A percentile compares a stretch with the other conserved stretches of the same genome.
These are phyloP conservation scores for Annulohypoxylon bovei DNA, from an alignment of 495 filamentous ascomycete genomes.

Conservation along the genomic window DNA sequence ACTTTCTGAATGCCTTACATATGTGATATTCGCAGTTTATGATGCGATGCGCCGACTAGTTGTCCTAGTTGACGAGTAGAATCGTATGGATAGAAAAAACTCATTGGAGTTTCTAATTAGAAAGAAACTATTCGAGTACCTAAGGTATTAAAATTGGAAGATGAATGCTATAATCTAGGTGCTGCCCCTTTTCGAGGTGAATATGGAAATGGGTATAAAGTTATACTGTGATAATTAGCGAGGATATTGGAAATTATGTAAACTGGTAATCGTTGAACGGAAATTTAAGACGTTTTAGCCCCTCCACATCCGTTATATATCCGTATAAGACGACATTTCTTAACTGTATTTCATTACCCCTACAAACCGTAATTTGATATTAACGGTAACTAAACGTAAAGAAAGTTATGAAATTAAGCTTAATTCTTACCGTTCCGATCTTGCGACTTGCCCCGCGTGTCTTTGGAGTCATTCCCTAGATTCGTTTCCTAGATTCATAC, in stretches of 20 bases:
- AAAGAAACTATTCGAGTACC: too few relatives aligned
- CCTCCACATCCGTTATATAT: background rate
- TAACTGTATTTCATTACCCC: background rate
- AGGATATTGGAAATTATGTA: conserved; percentile 18
- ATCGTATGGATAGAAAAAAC: too few relatives aligned
- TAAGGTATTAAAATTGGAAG: background rate
- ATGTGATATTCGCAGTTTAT: too few relatives aligned
- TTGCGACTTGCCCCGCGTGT: conserved; percentile 14
- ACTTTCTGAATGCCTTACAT: too few relatives aligned
- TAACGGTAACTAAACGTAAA: background rate
- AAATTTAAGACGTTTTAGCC: background rate
- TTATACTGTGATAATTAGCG: too few relatives aligned
- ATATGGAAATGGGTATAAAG: background rate
- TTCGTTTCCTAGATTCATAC: background rate
- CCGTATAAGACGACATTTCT: background rate
- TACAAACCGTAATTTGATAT: background rate
- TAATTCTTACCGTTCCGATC: background rate
- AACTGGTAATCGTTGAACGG: too few relatives aligned
- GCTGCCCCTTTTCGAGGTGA: background rate
- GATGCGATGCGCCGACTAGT: too few relatives aligned
- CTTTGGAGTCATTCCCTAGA: background rate
- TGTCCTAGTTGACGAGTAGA: too few relatives aligned
- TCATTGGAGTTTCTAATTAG: too few relatives aligned
- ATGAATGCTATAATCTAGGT: too few relatives aligned
- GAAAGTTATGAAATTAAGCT: background rate